Evolutionary conservation across 495 filamentous ascomycete genomes (phyloP).

Genomic region (Penicillium waksmanii): DNA sequence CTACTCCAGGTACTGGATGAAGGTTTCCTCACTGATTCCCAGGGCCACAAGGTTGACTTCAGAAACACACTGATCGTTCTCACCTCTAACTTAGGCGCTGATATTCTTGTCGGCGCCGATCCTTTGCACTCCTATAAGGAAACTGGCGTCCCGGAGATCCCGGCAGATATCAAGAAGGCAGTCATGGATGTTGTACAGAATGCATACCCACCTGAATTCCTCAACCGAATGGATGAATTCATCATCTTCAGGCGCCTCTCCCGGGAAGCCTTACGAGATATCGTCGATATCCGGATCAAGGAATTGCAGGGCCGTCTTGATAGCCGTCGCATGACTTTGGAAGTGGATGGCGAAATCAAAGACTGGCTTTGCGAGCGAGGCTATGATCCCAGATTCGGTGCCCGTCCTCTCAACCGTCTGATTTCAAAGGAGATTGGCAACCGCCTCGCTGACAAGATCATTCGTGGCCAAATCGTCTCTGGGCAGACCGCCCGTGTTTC

Average conservation of each 20-base stretch:
- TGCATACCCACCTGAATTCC: conserved; percentile 87
- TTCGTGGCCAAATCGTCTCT: conserved; percentile 75
- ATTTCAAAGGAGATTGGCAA: conserved; percentile 90
- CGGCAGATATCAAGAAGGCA: conserved; percentile 67
- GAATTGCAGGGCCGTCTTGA: conserved; percentile 85
- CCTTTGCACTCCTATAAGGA: conserved; percentile 52
- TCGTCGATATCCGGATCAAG: conserved; percentile 86
- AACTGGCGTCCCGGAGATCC: conserved; percentile 64
- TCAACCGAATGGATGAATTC: conserved; percentile 96
- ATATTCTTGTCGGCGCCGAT: conserved; percentile 51
- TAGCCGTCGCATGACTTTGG: conserved; percentile 79
- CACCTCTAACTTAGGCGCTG: conserved; percentile 82
- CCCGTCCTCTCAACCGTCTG: conserved; percentile 88
- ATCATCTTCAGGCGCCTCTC: conserved; percentile 91
- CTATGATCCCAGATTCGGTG: conserved; percentile 90
- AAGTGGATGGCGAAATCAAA: conserved; percentile 71
- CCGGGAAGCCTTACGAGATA: conserved; percentile 77
- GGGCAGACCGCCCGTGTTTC: conserved; percentile 73
- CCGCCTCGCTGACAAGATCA: conserved; percentile 86
- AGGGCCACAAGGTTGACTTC: conserved; percentile 96
- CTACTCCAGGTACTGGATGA: conserved; percentile 95
- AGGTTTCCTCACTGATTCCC: conserved; percentile 91
- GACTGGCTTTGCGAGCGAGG: conserved; percentile 85
- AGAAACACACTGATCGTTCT: conserved; percentile 94
- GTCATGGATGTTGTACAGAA: conserved; percentile 87